Evolutionary conservation across 2,329 filamentous ascomycete species (phyloP).

Genomic region (Calonectria leucothoes): DNA sequence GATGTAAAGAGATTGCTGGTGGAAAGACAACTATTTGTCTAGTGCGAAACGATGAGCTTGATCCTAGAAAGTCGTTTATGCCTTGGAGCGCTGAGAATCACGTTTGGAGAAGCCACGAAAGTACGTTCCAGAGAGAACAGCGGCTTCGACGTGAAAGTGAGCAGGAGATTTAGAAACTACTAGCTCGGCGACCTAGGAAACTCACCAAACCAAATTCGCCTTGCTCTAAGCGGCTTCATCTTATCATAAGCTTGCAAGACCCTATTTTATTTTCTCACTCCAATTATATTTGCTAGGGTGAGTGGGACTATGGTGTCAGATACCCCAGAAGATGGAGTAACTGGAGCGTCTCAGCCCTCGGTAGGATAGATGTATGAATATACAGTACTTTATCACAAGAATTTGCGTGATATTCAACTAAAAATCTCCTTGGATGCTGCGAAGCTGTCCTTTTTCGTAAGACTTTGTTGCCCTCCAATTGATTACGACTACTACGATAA

Average conservation of each 20-base stretch:
- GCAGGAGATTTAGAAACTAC: too few species aligned
- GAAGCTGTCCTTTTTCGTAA: not conserved
- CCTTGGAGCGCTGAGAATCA: not conserved
- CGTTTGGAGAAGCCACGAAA: not conserved
- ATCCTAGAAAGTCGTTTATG: not conserved
- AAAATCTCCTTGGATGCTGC: not conserved
- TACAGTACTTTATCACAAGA: not conserved
- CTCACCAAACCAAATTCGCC: too few species aligned
- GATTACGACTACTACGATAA: constrained; percentile 27
- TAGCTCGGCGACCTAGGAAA: too few species aligned
- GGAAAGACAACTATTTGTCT: not conserved
- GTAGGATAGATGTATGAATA: not conserved
- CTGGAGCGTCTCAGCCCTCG: too few species aligned
- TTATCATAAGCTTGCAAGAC: too few species aligned
- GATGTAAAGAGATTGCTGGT: not conserved
- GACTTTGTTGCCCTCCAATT: not conserved
- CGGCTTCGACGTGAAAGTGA: too few species aligned
- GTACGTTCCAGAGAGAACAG: not conserved
- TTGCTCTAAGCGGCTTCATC: too few species aligned
- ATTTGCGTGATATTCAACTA: not conserved
- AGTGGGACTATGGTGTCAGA: too few species aligned
- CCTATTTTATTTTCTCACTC: too few species aligned
- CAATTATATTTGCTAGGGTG: too few species aligned
- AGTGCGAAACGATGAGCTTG: not conserved
- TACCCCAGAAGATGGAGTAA: too few species aligned